phyloP scores from a whole-genome alignment of 179 eudicot species.

The Silene noctiflora region DNA sequence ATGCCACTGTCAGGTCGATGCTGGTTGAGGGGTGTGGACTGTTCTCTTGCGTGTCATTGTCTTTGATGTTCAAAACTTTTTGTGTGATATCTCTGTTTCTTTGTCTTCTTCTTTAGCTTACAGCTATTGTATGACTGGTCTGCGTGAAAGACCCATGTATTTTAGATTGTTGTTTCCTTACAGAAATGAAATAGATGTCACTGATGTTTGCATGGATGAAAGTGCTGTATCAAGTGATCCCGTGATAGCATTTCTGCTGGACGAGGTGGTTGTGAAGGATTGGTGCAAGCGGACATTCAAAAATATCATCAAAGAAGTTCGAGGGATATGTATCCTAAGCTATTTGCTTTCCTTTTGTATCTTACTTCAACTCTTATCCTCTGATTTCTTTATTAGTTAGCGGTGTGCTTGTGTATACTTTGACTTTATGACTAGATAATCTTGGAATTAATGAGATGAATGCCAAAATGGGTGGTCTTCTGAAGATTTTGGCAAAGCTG shows the following conservation, averaged over 20 bases:
- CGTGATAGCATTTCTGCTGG: conserved; percentile 80
- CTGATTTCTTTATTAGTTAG: background rate
- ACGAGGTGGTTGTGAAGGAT: conserved; percentile 97
- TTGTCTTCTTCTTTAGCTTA: background rate
- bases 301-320: conserved; percentile 53
- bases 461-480: conserved; percentile 43
- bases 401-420: conserved; percentile 28
- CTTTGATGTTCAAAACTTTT: background rate
- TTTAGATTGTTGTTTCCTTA: conserved; percentile 45
- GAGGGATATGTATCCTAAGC: conserved; percentile 69
- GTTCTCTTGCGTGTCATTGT: background rate
- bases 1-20: background rate
- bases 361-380: conserved; percentile 13
- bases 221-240: conserved; percentile 98
- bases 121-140: background rate
- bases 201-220: conserved; percentile 99
- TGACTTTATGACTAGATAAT: conserved; percentile 57
- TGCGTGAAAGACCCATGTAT: conserved; percentile 2
- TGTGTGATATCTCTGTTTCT: background rate
- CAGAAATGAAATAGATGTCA: conserved; percentile 61
- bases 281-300: conserved; percentile 91
- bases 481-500: conserved; percentile 55
- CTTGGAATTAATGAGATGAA: conserved; percentile 48
- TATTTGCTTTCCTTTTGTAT: conserved; percentile 13
- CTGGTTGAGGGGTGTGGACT: background rate